Base-by-base conservation (phyloP, 169 alveolate genomes). In the Theileria parva region DNA sequence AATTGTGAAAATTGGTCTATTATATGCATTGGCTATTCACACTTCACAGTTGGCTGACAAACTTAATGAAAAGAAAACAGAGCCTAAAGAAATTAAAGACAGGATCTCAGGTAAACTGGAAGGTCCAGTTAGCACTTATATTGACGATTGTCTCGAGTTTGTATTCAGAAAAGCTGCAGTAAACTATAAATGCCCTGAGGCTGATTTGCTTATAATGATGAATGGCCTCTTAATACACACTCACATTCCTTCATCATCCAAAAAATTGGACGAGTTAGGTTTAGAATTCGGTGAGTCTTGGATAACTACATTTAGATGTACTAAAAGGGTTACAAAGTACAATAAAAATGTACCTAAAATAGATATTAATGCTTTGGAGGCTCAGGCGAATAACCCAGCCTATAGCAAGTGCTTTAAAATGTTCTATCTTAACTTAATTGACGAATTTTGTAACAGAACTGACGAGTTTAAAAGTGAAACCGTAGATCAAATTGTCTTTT, bases 361-460 rank as follows among this genome's bases (percentile, higher is more conserved):
- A 13, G 48, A 59, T 28, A 60, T 53, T 11, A 59, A 73, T 15
- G 80, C 23, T 0, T 37, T 59, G 48, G 60, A 50, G n/a, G 64
- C 44, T 15, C 39, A 50, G 77, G 64, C 64, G 8, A 68, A 68
- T 30, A 44, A 44, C 77, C 77, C 60, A 25, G 77, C 80, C 12
- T 60, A 79, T 30, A 15, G 69, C 53, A 72, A 85, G 21, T 27
- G 81, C 12, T 85, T 27, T 57, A 70, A 77, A 78, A 39, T 85
- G 69, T 85, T 70, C 64, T 85, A 59, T 63, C 63, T 74, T 50
- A 85, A 85, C 55, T 79, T 85, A 34, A 34, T 85, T 19, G 91
- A 85, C 61, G 91, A 85, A 66, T 77, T 83, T 55, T 85, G 87
- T 72, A 59, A 61, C 15, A 61, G 73, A 8, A 68, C 27, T 28